Evolutionary conservation across 176 grass and related monocot species (phyloP), one percentile per base, ranked within the genome.

Genomic region (Eleusine indica): DNA sequence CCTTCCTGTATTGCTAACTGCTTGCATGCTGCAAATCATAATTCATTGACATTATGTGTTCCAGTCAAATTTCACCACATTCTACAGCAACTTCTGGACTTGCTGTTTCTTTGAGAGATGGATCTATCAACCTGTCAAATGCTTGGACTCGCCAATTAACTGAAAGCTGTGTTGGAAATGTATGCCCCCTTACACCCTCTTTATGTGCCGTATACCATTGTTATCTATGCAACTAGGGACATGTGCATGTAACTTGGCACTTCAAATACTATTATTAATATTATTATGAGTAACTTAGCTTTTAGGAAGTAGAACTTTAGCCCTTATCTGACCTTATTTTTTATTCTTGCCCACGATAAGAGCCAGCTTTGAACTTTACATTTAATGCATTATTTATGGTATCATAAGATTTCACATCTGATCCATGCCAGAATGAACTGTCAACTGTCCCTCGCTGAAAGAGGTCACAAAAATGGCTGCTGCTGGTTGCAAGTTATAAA

Each of bases 81-180:
- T 90, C 89, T 12, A 96, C 91, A 84, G 96, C 96, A 71, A 96
- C 91, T 66, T 88, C 93, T 68, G 96, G 93, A 71, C 70, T 99
- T 70, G 65, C 83, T 75, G 38, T 99, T 81, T 99, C 93, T 68
- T 85, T 99, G 78, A 89, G 87, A 81, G 96, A 99, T 74, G 96
- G 96, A 54, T 99, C 93, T 82, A 75, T 96, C 62, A 96, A 96
- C 75, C 87, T 99, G 49, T 94, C 96, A 68, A 99, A 99, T 83
- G 87, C 86, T 29, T 99, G 96, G 96, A 92, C 87, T 81, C 91
- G 96, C 73, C 93, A 96, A 90, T 74, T 99, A 82, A 92, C 93
- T 83, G 96, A 96, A 65, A 71, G 90, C 72, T 76, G 83, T 85
- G 86, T 96, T 78, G 96, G 91, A 65, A 91, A 94, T 92, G 96